phyloP scores from a whole-genome alignment of 306 rosid species.

The Luffa acutangula region DNA sequence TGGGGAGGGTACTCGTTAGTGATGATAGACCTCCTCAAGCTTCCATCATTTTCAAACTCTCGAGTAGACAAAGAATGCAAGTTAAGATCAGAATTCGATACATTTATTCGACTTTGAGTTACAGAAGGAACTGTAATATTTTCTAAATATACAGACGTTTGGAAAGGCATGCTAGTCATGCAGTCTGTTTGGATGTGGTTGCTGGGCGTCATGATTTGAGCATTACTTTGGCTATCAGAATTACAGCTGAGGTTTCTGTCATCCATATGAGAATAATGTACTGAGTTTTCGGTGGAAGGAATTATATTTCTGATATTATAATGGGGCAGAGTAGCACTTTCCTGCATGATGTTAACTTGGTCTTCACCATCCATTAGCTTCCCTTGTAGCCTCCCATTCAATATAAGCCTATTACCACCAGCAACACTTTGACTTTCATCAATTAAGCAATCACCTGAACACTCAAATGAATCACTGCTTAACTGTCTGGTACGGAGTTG shows the following conservation, averaged over 20 bases:
- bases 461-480: not conserved
- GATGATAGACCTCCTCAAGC: constrained; percentile 10
- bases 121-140: constrained; percentile 13
- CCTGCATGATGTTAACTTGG: not conserved
- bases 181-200: not conserved
- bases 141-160: not conserved
- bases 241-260: not conserved
- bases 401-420: not conserved
- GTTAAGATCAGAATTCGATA: constrained; percentile 10
- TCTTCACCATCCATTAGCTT: not conserved
- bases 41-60: constrained; percentile 22
- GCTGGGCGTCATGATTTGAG: constrained; percentile 4
- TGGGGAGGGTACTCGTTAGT: constrained; percentile 11
- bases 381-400: not conserved
- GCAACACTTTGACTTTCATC: constrained; percentile 14
- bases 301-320: constrained; percentile 14
- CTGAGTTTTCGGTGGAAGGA: not conserved
- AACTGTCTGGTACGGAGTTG: constrained; percentile 17
- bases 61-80: constrained; percentile 12
- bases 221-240: constrained; percentile 12
- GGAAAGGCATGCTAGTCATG: constrained; percentile 14
- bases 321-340: not conserved
- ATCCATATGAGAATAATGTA: not conserved
- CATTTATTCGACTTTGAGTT: constrained; percentile 9
- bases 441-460: not conserved